Evolutionary conservation across 2,329 filamentous ascomycete genomes (phyloP).

Genomic region (Pseudogymnoascus sp.): DNA sequence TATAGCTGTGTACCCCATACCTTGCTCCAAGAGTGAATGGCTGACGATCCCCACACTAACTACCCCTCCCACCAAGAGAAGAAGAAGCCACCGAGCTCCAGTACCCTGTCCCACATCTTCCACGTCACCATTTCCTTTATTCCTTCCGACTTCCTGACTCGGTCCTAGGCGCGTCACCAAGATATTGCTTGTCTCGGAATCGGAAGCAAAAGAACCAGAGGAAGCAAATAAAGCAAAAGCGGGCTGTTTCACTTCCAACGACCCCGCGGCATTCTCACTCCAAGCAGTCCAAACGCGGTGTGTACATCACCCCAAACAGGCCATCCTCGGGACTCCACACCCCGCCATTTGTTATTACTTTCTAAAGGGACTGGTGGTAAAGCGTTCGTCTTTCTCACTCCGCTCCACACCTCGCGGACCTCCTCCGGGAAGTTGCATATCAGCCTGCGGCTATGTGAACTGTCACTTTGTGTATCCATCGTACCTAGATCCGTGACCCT

Average conservation of each 20-base stretch:
- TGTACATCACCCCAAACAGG: neutral
- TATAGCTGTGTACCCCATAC: neutral
- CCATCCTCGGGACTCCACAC: constrained; percentile 2
- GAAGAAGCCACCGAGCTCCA: neutral
- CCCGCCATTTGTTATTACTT: constrained; percentile 1
- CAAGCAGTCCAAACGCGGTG: neutral
- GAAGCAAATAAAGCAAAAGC: neutral
- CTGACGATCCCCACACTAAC: neutral
- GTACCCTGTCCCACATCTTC: neutral
- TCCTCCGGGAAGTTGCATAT: neutral
- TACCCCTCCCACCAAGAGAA: neutral
- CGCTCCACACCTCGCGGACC: neutral
- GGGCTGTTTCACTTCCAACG: neutral
- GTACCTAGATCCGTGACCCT: constrained; percentile 1
- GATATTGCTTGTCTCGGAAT: neutral
- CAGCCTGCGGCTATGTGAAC: neutral
- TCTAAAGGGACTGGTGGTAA: neutral
- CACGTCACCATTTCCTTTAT: neutral
- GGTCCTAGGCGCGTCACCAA: neutral
- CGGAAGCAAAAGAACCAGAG: neutral
- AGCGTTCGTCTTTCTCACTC: neutral
- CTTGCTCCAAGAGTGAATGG: neutral
- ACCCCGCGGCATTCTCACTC: neutral
- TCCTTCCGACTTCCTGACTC: constrained; percentile 4
- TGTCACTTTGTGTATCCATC: neutral